Percentiles rank a stretch among this genome's conserved stretches.
These are phyloP conservation scores for Chionographis japonica DNA, from an alignment of 106 monocot genomes.

Conservation along the genomic window DNA sequence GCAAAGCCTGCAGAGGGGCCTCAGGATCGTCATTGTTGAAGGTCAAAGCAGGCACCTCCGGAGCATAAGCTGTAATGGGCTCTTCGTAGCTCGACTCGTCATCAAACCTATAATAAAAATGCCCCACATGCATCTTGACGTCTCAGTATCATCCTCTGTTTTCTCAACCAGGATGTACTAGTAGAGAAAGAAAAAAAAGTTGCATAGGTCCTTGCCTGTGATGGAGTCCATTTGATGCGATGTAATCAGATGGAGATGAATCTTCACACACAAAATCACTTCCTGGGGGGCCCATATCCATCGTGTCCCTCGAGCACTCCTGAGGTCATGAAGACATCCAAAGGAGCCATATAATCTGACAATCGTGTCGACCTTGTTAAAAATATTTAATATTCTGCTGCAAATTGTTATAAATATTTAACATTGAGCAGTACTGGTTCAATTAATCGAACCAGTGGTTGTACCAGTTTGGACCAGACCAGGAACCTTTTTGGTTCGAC, in stretches of 20 bases:
- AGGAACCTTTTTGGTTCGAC: no score
- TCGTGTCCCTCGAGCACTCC: constrained; percentile 31
- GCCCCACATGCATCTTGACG: not conserved
- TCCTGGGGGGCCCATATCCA: constrained; percentile 18
- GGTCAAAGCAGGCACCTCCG: constrained; percentile 7
- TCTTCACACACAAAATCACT: constrained; percentile 33
- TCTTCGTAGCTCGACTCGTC: constrained; percentile 30
- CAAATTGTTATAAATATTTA: no score
- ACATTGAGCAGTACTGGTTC: no score
- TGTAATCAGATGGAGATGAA: constrained; percentile 30
- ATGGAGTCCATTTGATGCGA: constrained; percentile 34
- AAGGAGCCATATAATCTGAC: not conserved
- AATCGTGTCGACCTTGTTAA: no score
- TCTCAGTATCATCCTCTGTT: not conserved
- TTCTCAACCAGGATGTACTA: not conserved
- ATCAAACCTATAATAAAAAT: constrained; percentile 21
- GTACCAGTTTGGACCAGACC: no score
- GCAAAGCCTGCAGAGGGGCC: constrained; percentile 11
- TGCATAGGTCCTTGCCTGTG: constrained; percentile 10
- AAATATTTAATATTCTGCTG: no score
- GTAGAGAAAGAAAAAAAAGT: not conserved
- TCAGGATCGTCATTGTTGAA: constrained; percentile 8
- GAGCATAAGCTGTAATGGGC: constrained; percentile 7
- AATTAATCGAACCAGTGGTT: no score
- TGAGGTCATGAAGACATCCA: constrained; percentile 5